Conservation (phyloP, 2,329 filamentous ascomycete species). For the Fusarium nygamai region DNA sequence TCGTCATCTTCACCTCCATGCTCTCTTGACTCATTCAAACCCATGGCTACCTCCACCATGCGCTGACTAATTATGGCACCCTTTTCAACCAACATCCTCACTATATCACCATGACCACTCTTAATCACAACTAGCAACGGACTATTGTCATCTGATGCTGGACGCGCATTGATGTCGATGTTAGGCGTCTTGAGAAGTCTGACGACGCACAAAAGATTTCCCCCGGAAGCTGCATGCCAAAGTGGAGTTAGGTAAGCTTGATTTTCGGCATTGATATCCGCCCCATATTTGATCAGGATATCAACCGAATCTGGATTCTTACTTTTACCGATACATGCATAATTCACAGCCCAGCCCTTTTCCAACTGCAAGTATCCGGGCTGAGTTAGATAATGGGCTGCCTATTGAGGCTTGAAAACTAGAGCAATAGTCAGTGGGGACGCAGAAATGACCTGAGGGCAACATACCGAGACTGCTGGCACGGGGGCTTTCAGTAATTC, state of each 20-base stretch:
- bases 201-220: not conserved
- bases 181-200: not conserved
- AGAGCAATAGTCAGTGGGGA: not conserved
- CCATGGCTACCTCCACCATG: fast-evolving
- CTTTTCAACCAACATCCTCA: not conserved
- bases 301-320: not conserved
- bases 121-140: not conserved
- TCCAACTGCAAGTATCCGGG: not conserved
- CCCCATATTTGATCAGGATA: not conserved
- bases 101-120: fast-evolving
- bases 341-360: not conserved
- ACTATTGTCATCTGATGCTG: not conserved
- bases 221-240: too few relatives aligned
- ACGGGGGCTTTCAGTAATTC: not conserved
- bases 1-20: too few relatives aligned
- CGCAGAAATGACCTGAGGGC: fast-evolving
- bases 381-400: not conserved
- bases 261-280: not conserved
- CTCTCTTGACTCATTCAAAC: not conserved
- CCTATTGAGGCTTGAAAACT: not conserved
- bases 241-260: fast-evolving
- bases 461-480: not conserved
- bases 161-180: not conserved
- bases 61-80: not conserved
- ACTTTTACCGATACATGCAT: fast-evolving